A percentile compares a stretch with the other conserved stretches of the same genome.
phyloP scores from a whole-genome alignment of 805 yeast species.

The Kuraishia molischiana region DNA sequence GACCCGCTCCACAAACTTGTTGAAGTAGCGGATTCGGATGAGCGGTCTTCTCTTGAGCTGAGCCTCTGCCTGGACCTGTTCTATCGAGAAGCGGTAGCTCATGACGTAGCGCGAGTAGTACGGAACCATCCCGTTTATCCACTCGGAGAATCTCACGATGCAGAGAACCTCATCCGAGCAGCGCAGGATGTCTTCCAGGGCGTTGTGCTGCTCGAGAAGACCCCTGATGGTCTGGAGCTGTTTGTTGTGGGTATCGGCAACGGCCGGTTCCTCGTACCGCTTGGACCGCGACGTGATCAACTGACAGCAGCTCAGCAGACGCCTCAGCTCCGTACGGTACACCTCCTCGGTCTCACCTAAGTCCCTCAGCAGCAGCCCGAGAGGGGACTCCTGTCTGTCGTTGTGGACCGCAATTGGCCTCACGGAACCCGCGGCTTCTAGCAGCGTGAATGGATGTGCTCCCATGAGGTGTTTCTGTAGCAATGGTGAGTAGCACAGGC shows the following conservation, averaged over 20 bases:
- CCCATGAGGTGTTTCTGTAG: too few relatives aligned
- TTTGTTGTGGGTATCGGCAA: slow-evolving; percentile 9
- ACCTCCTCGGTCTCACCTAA: background rate
- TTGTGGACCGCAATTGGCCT: background rate
- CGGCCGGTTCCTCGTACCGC: slow-evolving; percentile 11
- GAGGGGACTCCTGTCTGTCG: background rate
- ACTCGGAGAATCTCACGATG: slow-evolving; percentile 11
- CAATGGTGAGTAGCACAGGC: too few relatives aligned
- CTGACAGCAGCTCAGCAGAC: slow-evolving; percentile 6
- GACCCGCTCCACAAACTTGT: slow-evolving; percentile 11
- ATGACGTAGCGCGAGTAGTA: slow-evolving; percentile 13
- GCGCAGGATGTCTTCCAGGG: slow-evolving; percentile 7
- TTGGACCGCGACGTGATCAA: slow-evolving; percentile 6
- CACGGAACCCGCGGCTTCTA: background rate
- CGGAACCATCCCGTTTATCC: slow-evolving; percentile 12
- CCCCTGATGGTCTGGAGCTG: slow-evolving; percentile 9
- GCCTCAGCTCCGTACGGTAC: background rate
- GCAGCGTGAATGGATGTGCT: background rate
- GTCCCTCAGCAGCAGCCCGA: background rate
- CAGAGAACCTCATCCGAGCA: slow-evolving; percentile 7
- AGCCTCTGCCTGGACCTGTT: slow-evolving; percentile 17
- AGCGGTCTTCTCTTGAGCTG: slow-evolving; percentile 20
- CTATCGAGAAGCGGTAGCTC: slow-evolving; percentile 11
- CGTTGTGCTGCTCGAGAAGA: slow-evolving; percentile 11
- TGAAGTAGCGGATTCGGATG: slow-evolving; percentile 16